Evolutionary conservation across 495 filamentous ascomycete genomes (phyloP).

Genomic region (Hypoxylon rickii): DNA sequence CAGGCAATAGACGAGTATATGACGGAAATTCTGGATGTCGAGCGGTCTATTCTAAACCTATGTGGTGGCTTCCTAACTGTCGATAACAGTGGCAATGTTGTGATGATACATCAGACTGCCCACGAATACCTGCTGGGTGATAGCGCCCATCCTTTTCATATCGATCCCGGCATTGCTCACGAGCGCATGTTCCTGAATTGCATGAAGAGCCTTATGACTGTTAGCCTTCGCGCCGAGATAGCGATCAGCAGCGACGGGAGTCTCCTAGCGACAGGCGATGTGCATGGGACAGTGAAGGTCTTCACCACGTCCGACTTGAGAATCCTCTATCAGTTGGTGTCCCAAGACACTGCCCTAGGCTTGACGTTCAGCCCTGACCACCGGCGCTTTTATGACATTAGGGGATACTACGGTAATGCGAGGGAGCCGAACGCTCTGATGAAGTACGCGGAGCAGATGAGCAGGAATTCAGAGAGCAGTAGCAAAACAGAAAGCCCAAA

Average conservation of each 20-base stretch:
- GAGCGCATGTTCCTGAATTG: conserved; percentile 26
- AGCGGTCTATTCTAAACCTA: conserved; percentile 38
- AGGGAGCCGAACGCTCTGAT: conserved; percentile 39
- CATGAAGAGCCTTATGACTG: conserved; percentile 27
- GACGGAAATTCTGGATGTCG: conserved; percentile 38
- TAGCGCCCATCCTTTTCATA: conserved; percentile 20
- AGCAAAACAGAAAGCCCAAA: not conserved
- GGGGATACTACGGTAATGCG: conserved; percentile 34
- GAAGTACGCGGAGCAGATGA: conserved; percentile 30
- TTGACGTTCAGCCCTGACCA: conserved; percentile 36
- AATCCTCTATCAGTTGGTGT: conserved; percentile 27
- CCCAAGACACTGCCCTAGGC: conserved; percentile 19
- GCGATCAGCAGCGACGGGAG: conserved; percentile 34
- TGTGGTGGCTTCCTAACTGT: conserved; percentile 49
- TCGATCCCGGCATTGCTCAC: conserved; percentile 3
- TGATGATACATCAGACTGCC: conserved; percentile 51
- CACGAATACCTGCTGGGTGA: conserved; percentile 42
- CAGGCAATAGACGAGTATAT: conserved; percentile 34
- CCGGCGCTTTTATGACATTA: conserved; percentile 37
- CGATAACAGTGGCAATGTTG: conserved; percentile 40
- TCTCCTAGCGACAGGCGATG: conserved; percentile 35
- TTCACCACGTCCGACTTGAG: conserved; percentile 25
- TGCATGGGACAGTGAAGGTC: conserved; percentile 30
- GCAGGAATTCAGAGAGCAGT: not conserved
- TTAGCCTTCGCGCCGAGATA: conserved; percentile 25